phyloP scores from a whole-genome alignment of 2,329 filamentous ascomycete genomes.

The Arthrobotrys musiformis region DNA sequence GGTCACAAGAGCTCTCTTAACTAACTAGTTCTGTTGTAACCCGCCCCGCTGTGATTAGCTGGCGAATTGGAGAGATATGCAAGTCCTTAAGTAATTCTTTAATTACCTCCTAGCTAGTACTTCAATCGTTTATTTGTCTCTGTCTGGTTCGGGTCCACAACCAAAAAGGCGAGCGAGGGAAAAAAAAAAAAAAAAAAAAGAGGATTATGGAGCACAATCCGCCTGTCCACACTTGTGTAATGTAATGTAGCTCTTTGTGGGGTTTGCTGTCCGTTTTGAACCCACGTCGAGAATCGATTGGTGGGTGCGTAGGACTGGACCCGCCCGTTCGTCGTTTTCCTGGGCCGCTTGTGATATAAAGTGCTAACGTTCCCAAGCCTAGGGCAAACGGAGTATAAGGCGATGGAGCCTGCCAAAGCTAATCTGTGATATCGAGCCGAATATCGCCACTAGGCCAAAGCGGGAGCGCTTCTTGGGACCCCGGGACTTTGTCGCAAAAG shows the following conservation, averaged over 20 bases:
- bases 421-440: slow-evolving; percentile 23
- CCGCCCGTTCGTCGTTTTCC: slow-evolving; percentile 13
- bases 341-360: slow-evolving; percentile 22
- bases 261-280: slow-evolving; percentile 32
- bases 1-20: slow-evolving; percentile 53
- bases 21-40: slow-evolving; percentile 37
- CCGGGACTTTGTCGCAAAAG: slow-evolving; percentile 16
- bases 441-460: slow-evolving; percentile 18
- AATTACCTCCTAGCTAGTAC: too few relatives aligned
- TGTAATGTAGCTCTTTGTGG: slow-evolving; percentile 38
- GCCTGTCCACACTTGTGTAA: slow-evolving; percentile 27
- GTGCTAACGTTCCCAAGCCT: background rate
- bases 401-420: slow-evolving; percentile 22
- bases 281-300: slow-evolving; percentile 37
- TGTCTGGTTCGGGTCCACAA: slow-evolving; percentile 23
- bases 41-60: slow-evolving; percentile 43
- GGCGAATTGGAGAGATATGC: slow-evolving; percentile 36
- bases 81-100: slow-evolving; percentile 22
- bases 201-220: background rate
- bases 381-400: slow-evolving; percentile 18
- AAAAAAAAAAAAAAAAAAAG: slow-evolving; percentile 14
- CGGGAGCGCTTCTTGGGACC: slow-evolving; percentile 18
- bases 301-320: slow-evolving; percentile 29
- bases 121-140: slow-evolving; percentile 6
- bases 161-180: too few relatives aligned